phyloP scores from a whole-genome alignment of 352 stramenopile genomes.

The Globisporangium solare region DNA sequence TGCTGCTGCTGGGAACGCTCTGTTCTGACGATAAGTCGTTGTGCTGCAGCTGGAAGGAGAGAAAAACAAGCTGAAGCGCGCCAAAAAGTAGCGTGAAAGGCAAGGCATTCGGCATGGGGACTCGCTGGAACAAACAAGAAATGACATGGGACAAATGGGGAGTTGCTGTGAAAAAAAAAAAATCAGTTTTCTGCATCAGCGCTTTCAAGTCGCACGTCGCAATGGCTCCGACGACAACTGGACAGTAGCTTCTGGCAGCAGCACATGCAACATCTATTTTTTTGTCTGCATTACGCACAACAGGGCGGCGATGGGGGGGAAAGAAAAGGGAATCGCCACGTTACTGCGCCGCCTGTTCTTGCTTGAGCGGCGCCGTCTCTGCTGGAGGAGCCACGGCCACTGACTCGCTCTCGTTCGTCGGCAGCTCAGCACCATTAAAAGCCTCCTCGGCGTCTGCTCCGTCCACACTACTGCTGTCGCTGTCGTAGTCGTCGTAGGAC shows the following conservation, averaged over 20 bases:
- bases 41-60: constrained; percentile 54
- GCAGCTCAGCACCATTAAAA: constrained; percentile 12
- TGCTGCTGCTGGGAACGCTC: no score
- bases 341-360: background rate
- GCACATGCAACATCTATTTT: background rate
- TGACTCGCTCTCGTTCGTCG: constrained; percentile 8
- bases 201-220: no score
- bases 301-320: no score
- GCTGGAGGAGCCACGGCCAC: background rate
- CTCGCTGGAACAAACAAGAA: background rate
- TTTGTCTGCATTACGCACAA: background rate
- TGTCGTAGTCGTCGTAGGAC: constrained; percentile 47
- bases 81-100: constrained; percentile 29
- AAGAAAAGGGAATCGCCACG: no score
- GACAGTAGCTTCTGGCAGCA: background rate
- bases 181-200: no score
- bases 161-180: no score
- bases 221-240: no score
- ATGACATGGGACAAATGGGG: background rate
- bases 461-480: constrained; percentile 25
- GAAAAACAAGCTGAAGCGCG: constrained; percentile 69
- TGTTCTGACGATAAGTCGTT: background rate
- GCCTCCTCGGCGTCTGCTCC: constrained; percentile 6
- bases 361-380: background rate
- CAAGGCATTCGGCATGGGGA: background rate